Conservation (phyloP, 345 rosid genomes). For the Acer yangbiense region DNA sequence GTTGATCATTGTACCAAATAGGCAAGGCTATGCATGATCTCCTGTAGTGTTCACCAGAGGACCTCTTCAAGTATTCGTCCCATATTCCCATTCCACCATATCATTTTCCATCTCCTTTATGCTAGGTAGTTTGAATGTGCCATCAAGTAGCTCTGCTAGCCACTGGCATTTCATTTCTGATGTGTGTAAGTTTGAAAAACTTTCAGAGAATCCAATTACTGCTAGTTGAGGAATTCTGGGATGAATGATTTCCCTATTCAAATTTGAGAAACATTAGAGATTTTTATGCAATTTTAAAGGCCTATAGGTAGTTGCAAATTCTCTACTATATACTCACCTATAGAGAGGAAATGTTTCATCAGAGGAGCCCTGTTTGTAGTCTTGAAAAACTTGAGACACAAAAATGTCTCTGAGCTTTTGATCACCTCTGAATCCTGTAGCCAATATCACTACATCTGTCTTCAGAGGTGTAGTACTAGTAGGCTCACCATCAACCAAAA, state of each 20-base stretch:
- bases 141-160: conserved; percentile 40
- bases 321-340: conserved; percentile 31
- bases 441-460: conserved; percentile 37
- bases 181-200: conserved; percentile 36
- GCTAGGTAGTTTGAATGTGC: conserved; percentile 34
- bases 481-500: conserved; percentile 27
- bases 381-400: conserved; percentile 24
- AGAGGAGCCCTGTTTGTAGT: conserved; percentile 31
- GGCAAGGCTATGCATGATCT: conserved; percentile 39
- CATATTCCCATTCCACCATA: conserved; percentile 37
- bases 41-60: conserved; percentile 27
- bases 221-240: conserved; percentile 50
- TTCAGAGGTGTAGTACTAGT: conserved; percentile 10
- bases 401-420: conserved; percentile 38
- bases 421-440: conserved; percentile 45
- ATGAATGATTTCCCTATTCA: conserved; percentile 43
- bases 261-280: neutral
- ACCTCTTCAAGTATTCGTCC: conserved; percentile 35
- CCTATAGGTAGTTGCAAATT: neutral
- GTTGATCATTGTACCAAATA: conserved; percentile 47
- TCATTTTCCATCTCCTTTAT: conserved; percentile 44
- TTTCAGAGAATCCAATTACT: conserved; percentile 46
- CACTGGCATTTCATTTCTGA: conserved; percentile 45
- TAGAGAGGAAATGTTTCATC: conserved; percentile 36
- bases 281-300: no score